A percentile compares a stretch with the other conserved stretches of the same genome.
Evolutionary conservation across 176 grass and related monocot genomes (phyloP).

Genomic region (Triticum timopheevii): DNA sequence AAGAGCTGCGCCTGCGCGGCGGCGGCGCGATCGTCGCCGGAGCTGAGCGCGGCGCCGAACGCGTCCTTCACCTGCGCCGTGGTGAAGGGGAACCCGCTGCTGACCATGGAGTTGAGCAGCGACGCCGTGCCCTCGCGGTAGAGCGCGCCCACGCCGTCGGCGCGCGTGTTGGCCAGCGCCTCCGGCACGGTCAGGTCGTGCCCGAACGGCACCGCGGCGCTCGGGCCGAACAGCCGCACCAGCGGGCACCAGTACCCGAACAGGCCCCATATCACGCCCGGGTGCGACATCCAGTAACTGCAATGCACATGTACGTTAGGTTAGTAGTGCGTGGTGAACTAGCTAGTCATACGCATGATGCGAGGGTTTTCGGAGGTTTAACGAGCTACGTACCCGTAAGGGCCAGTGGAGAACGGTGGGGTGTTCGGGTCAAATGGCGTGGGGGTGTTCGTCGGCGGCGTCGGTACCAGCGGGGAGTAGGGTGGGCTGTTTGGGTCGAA

Average conservation of each 20-base stretch:
- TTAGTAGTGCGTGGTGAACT: not conserved
- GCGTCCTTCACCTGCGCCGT: constrained; percentile 72
- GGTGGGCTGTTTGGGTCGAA: constrained; percentile 72
- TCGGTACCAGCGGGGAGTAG: constrained; percentile 41
- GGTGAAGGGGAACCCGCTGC: constrained; percentile 51
- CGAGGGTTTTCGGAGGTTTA: constrained; percentile 11
- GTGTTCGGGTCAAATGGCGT: constrained; percentile 73
- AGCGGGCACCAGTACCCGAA: constrained; percentile 76
- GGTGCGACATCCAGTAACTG: constrained; percentile 82
- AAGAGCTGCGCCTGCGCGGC: constrained; percentile 67
- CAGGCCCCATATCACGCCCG: constrained; percentile 52
- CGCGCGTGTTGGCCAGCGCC: constrained; percentile 66
- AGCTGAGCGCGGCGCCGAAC: constrained; percentile 45
- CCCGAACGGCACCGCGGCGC: constrained; percentile 51
- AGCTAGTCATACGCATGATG: not conserved
- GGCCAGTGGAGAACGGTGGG: constrained; percentile 53
- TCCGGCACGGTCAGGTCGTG: constrained; percentile 63
- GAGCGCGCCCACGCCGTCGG: constrained; percentile 64
- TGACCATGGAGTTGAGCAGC: constrained; percentile 82
- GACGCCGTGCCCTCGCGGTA: constrained; percentile 81
- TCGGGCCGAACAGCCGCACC: constrained; percentile 45
- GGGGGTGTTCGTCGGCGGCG: constrained; percentile 52
- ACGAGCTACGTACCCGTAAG: constrained; percentile 54
- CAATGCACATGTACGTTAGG: not conserved
- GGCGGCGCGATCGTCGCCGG: constrained; percentile 42